Evolutionary conservation across 1,284 basidiomycete genomes (phyloP), one percentile per base, ranked within the genome.

Genomic region (Apiotrichum mycotoxinovorans): DNA sequence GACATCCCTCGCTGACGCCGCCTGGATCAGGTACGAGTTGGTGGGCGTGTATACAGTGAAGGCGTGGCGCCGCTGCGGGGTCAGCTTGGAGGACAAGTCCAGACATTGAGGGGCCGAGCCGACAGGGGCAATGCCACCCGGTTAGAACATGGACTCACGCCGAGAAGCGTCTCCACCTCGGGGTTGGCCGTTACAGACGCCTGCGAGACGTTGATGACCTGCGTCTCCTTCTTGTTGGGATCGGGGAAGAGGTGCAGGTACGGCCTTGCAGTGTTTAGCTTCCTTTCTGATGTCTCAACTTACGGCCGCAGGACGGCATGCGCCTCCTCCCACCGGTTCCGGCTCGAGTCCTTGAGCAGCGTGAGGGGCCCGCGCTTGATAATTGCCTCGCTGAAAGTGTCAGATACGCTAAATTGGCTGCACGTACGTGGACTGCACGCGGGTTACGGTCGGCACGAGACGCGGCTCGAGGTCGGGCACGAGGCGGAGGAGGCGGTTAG

Each of bases 281-380:
- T 8, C 18, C 11, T 48, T 35, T 9, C 12, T 22, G 9, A 20
- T 20, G 27, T 35, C n/a, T n/a, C n/a, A n/a, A 66, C 79, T 63
- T 67, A 90, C 91, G 92, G 83, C 71, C 86, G 83, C n/a, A 98
- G 81, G 15, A 92, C 88, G 71, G 95, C 93, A 85, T 88, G 91
- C 44, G 86, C 80, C 69, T 84, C 84, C 63, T 86, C 84, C 94
- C 95, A 98, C 20, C 79, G 72, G 69, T 92, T 86, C 62, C 84
- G 83, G 34, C 82, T 84, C 9, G 91, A 88, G 71, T 96, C 86
- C 26, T 83, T 82, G 58, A 97, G 81, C 60, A 94, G 83, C 73
- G 85, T 78, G 50, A 97, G 79, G 69, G 87, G 81, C 7, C 93
- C 93, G 69, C 86, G 87, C 81, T 92, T 94, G 15, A 89, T 88